Conservation (phyloP, 2,329 filamentous ascomycete genomes). For the Ramichloridium luteum region DNA sequence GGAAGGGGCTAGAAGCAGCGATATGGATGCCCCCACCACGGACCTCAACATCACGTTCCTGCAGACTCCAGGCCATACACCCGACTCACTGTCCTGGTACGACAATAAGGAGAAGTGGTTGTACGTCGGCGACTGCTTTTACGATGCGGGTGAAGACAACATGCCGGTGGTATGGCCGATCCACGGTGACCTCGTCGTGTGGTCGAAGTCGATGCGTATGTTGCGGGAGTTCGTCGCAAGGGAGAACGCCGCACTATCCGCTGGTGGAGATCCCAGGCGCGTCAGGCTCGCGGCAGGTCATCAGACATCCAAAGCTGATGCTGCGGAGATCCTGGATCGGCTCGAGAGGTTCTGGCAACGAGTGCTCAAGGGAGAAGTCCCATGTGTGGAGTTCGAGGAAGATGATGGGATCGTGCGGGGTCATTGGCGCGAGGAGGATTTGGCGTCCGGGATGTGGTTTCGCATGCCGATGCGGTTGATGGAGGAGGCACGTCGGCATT, state of each 20-base stretch:
- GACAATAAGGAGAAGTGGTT: slow-evolving; percentile 32
- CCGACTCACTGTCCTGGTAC: slow-evolving; percentile 35
- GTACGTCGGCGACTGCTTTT: slow-evolving; percentile 37
- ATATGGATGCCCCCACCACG: too few species aligned
- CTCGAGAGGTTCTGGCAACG: slow-evolving; percentile 24
- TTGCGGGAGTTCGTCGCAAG: slow-evolving; percentile 24
- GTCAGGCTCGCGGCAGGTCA: slow-evolving; percentile 25
- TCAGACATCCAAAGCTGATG: slow-evolving; percentile 27
- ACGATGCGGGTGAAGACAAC: slow-evolving; percentile 26
- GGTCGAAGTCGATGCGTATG: slow-evolving; percentile 26
- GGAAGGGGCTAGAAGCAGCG: too few species aligned
- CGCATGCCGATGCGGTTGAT: slow-evolving; percentile 25
- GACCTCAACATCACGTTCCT: slow-evolving; percentile 31
- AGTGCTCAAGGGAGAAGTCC: slow-evolving; percentile 25
- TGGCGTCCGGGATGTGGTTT: slow-evolving; percentile 24
- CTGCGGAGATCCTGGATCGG: slow-evolving; percentile 25
- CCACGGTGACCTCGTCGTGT: slow-evolving; percentile 29
- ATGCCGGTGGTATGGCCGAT: slow-evolving; percentile 30
- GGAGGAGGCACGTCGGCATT: too few species aligned
- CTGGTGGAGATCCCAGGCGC: slow-evolving; percentile 11
- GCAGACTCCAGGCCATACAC: slow-evolving; percentile 37
- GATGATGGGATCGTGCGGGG: slow-evolving; percentile 25
- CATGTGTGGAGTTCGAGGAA: slow-evolving; percentile 20
- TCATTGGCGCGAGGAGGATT: slow-evolving; percentile 26
- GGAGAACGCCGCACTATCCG: slow-evolving; percentile 20